Conservation (phyloP, 306 rosid genomes). For the Citrullus mucosospermus region DNA sequence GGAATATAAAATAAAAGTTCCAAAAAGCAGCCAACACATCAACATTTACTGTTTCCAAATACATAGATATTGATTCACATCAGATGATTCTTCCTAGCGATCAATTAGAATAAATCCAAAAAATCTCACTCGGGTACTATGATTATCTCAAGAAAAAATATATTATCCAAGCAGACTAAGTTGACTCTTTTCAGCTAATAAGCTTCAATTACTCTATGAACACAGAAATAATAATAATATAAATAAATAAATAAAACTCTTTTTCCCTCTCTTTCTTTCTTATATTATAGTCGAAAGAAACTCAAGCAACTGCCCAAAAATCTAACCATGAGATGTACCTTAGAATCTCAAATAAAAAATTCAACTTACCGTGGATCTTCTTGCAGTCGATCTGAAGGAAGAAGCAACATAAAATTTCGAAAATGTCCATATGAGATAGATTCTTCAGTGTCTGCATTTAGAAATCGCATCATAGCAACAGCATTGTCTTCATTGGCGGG, state of each 20-base stretch:
- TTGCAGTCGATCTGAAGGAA: conserved; percentile 94
- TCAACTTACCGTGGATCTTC: conserved; percentile 89
- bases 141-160: not conserved
- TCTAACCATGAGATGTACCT: not conserved
- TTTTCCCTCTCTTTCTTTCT: not conserved
- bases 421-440: conserved; percentile 97
- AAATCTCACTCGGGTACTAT: not conserved
- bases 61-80: not conserved
- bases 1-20: not conserved
- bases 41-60: not conserved
- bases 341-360: conserved; percentile 13
- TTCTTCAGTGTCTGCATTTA: conserved; percentile 83
- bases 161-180: not conserved
- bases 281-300: not conserved
- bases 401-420: conserved; percentile 93
- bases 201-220: not conserved
- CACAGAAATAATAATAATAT: not conserved
- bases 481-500: conserved; percentile 99
- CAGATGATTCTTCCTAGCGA: not conserved
- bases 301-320: not conserved
- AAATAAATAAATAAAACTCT: not conserved
- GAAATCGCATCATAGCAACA: conserved; percentile 95
- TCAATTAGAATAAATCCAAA: not conserved
- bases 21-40: not conserved
- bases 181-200: not conserved